phyloP scores from a whole-genome alignment of 2,329 filamentous ascomycete species.

The Botrytis hyacinthi region DNA sequence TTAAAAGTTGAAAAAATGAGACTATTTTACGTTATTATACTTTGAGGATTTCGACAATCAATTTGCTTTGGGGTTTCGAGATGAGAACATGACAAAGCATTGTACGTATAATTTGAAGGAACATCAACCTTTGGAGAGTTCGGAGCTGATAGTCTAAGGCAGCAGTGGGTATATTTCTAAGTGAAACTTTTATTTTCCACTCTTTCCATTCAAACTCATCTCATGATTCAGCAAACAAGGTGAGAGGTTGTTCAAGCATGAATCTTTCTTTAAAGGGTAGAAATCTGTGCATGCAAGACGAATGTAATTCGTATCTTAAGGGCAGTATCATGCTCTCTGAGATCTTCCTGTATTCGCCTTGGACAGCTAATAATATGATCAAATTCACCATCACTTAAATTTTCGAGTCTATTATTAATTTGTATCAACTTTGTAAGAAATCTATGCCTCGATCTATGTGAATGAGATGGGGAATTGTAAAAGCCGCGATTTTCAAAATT shows the following conservation, averaged over 20 bases:
- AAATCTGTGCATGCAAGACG: background rate
- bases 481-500: background rate
- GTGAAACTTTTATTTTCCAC: background rate
- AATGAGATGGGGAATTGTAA: background rate
- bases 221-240: background rate
- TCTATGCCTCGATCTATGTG: fast-evolving
- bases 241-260: background rate
- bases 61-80: background rate
- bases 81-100: background rate
- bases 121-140: background rate
- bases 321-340: background rate
- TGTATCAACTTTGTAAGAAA: background rate
- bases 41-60: background rate
- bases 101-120: background rate
- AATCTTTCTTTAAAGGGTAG: background rate
- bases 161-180: background rate
- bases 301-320: background rate
- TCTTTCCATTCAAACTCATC: background rate
- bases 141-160: background rate
- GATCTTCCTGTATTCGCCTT: no score
- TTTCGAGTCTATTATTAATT: background rate
- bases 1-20: background rate
- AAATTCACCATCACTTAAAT: background rate
- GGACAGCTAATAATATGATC: background rate
- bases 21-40: background rate